These are phyloP conservation scores for Aspergillus eucalypticola DNA, from an alignment of 2,329 filamentous ascomycete species.

Conservation along the genomic window DNA sequence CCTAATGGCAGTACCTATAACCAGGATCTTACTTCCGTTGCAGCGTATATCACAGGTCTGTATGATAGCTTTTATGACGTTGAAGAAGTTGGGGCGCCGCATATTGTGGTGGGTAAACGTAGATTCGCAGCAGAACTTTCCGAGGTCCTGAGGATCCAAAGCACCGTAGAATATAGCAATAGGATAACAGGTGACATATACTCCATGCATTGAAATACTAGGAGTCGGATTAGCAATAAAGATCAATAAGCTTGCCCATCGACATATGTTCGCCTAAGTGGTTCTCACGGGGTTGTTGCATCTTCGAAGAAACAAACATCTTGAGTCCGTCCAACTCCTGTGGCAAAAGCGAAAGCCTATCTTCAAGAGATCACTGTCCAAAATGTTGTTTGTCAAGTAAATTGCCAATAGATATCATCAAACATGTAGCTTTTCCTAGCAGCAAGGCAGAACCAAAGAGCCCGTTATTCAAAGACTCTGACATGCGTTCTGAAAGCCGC, in stretches of 20 bases:
- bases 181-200: too few species aligned
- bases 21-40: too few species aligned
- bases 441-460: conserved; percentile 5
- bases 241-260: background rate
- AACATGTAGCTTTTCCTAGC: background rate
- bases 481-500: background rate
- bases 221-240: background rate
- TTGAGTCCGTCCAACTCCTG: background rate
- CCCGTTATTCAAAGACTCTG: conserved; percentile 1
- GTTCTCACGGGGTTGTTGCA: background rate
- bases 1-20: too few species aligned
- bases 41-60: too few species aligned
- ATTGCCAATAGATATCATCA: conserved; percentile 5
- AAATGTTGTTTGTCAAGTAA: background rate
- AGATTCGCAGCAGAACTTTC: too few species aligned
- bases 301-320: background rate
- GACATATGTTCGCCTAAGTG: background rate
- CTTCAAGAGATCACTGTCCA: background rate
- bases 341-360: background rate
- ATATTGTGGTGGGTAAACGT: too few species aligned
- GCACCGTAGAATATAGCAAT: too few species aligned
- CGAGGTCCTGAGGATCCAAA: too few species aligned
- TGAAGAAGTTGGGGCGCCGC: too few species aligned
- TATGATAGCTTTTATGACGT: too few species aligned
- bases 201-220: too few species aligned